A percentile compares a stretch with the other conserved stretches of the same genome.
Conservation (phyloP, 345 rosid genomes). For the Adansonia digitata region DNA sequence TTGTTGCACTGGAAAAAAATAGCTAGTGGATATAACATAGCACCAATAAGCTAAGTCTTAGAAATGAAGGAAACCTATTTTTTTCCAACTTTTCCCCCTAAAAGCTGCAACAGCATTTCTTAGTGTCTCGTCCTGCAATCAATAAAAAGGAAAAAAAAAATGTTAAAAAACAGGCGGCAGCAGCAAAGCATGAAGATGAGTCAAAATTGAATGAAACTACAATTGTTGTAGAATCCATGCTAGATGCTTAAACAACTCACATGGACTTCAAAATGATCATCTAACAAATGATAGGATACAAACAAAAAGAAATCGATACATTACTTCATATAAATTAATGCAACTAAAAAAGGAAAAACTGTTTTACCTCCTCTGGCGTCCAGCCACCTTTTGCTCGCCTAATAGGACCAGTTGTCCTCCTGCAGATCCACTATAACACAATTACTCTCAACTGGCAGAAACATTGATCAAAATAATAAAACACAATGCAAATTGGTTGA, state of each 20-base stretch:
- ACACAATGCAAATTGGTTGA: not conserved
- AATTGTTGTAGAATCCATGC: not conserved
- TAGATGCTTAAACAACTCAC: not conserved
- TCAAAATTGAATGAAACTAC: not conserved
- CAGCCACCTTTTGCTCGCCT: conserved; percentile 99
- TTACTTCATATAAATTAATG: not conserved
- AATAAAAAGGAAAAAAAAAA: not conserved
- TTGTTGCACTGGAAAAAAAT: not conserved
- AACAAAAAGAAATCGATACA: not conserved
- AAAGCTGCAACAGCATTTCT: conserved; percentile 63
- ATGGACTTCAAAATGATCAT: not conserved
- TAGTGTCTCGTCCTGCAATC: conserved; percentile 76
- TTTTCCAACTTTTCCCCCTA: conserved; percentile 89
- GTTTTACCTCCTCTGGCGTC: conserved; percentile 69
- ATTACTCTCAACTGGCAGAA: conserved; percentile 5
- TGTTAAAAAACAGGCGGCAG: not conserved
- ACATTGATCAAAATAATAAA: conserved; percentile 7
- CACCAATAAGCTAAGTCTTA: not conserved
- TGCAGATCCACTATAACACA: conserved; percentile 30
- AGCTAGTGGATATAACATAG: not conserved
- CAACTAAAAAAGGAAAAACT: not conserved
- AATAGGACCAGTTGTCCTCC: conserved; percentile 95
- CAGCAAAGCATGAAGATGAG: not conserved
- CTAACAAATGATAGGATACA: not conserved
- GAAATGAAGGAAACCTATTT: conserved; percentile 50